Evolutionary conservation across 2,329 filamentous ascomycete species (phyloP), one percentile per base, ranked within the genome.

Genomic region (Beauveria bassiana): DNA sequence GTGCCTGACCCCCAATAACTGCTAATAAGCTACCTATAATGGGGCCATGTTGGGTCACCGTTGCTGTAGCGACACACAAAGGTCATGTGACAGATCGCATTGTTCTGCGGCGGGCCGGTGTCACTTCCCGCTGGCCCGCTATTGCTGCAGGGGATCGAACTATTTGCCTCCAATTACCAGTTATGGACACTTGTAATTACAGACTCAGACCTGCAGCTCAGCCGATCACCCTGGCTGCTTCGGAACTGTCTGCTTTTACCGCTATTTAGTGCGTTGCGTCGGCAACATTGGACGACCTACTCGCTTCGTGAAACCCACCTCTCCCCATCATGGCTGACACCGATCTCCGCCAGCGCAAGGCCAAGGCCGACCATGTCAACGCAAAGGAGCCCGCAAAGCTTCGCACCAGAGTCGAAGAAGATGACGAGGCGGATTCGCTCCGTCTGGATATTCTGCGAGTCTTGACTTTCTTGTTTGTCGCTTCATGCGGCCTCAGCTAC

Each of bases 401-500:
- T 4, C 34, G 40, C 46, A 14, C 18, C n/a, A 58, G 8, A n/a
- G 38, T 28, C 20, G 26, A 38, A 12, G 34, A 28, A 62, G 83
- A 88, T 26, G 88, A 92, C 70, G 87, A 93, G 51, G 68, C 68
- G 26, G 79, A 79, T 66, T 78, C 71, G 63, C 75, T 76, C 12
- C 81, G 75, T 75, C 75, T 91, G 40, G 90, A 93, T 71, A 73
- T 89, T 59, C 74, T 91, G 63, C 87, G 90, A 38, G 80, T 93
- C 34, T 69, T 92, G 51, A 81, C 81, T 38, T 90, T 90, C 60
- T 73, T 93, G 16, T 66, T 88, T 40, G 67, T 90, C 49, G 82
- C 87, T 52, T 89, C 85, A 26, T 84, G 81, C 68, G 86, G 83
- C 20, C 78, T 93, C 60, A 92, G 89, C 75, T 93, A 93, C 74